phyloP scores from a whole-genome alignment of 2,329 filamentous ascomycete species.

The Gaeumannomyces sp. region DNA sequence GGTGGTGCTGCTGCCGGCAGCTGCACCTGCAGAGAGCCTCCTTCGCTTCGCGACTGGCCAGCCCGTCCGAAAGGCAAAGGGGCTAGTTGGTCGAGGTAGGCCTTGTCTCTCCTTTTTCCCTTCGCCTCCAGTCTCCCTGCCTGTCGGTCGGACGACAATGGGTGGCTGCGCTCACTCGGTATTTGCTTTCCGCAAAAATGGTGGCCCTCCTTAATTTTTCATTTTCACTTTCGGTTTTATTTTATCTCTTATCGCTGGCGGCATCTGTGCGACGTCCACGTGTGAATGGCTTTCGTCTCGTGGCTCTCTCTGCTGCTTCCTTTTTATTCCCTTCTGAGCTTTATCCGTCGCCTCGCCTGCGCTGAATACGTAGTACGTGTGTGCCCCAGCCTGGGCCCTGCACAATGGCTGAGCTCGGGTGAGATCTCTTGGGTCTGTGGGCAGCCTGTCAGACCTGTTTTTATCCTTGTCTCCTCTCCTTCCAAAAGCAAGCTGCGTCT shows the following conservation, averaged over 20 bases:
- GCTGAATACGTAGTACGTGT: neutral
- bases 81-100: neutral
- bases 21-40: neutral
- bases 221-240: neutral
- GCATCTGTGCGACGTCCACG: neutral
- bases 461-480: constrained; percentile 23
- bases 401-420: neutral
- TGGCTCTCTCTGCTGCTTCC: neutral
- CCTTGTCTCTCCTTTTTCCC: neutral
- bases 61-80: neutral
- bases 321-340: neutral
- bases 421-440: constrained; percentile 13
- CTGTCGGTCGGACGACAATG: neutral
- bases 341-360: neutral
- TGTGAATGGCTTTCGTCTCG: neutral
- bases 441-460: constrained; percentile 20
- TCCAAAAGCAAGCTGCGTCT: constrained; percentile 25
- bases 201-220: neutral
- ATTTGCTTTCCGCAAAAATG: neutral
- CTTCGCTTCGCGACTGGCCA: neutral
- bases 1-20: neutral
- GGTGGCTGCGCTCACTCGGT: neutral
- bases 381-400: neutral
- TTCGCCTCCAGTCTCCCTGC: neutral
- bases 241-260: neutral